Evolutionary conservation across 768 basidiomycete species (phyloP).

Genomic region (Psilocybe subaeruginosa): DNA sequence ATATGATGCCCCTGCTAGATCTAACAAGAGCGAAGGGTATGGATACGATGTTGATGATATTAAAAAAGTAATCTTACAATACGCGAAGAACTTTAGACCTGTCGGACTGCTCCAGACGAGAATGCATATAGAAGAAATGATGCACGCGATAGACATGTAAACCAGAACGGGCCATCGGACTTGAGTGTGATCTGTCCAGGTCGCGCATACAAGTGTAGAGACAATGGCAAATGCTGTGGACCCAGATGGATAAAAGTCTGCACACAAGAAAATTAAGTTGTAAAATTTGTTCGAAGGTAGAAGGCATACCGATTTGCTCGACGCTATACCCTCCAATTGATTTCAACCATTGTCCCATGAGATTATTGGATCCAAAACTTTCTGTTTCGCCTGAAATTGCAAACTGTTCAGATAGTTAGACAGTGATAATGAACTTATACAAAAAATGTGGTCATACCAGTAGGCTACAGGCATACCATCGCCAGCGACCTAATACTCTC

Average conservation of each 20-base stretch:
- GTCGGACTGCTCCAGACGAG: conserved; percentile 63
- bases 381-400: conserved; percentile 69
- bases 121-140: conserved; percentile 57
- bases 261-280: background rate
- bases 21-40: conserved; percentile 25
- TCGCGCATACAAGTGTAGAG: conserved; percentile 64
- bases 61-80: conserved; percentile 45
- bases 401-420: conserved; percentile 42
- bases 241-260: conserved; percentile 59
- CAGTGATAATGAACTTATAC: background rate
- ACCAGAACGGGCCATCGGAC: conserved; percentile 68
- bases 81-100: conserved; percentile 75
- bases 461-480: conserved; percentile 71
- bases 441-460: conserved; percentile 40
- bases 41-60: background rate
- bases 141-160: conserved; percentile 60
- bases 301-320: conserved; percentile 53
- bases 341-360: conserved; percentile 76
- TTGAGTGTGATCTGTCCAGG: conserved; percentile 62
- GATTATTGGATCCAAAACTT: conserved; percentile 69
- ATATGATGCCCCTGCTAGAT: conserved; percentile 68
- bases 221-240: conserved; percentile 66
- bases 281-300: background rate
- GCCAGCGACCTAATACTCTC: conserved; percentile 60
- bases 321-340: conserved; percentile 63